Conservation (phyloP, 192 early-diverging fungal species). For the Coemansia aciculifera region DNA sequence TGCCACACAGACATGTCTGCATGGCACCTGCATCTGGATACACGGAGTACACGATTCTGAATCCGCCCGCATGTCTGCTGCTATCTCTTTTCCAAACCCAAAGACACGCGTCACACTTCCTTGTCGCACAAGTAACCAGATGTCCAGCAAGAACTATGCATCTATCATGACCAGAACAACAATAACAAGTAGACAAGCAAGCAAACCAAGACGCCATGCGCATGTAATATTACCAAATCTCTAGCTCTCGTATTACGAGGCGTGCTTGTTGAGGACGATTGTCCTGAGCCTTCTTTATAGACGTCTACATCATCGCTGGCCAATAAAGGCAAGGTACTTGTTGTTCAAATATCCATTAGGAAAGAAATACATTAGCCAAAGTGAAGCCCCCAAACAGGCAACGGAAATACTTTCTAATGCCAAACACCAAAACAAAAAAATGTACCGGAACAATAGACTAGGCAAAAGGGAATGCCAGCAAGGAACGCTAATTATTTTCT, state of each 20-base stretch:
- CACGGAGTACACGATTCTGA: not conserved
- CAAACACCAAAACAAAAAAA: slow-evolving; percentile 8
- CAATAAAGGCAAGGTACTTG: slow-evolving; percentile 2
- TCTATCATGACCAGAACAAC: not conserved
- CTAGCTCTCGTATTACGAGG: not conserved
- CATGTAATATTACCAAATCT: slow-evolving; percentile 7
- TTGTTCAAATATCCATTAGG: slow-evolving; percentile 8
- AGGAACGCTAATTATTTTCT: slow-evolving; percentile 6
- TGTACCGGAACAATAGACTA: slow-evolving; percentile 1
- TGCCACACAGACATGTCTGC: slow-evolving; percentile 3
- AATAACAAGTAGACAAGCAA: not conserved
- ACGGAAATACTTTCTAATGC: not conserved
- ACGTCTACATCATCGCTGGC: not conserved
- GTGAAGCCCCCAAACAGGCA: slow-evolving; percentile 2
- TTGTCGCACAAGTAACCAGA: not conserved
- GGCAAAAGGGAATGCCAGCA: not conserved
- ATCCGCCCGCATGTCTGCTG: not conserved
- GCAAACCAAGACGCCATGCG: not conserved
- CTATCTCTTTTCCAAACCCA: not conserved
- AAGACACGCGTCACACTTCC: not conserved
- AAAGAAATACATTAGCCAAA: not conserved
- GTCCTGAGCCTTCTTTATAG: not conserved
- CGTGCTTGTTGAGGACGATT: not conserved
- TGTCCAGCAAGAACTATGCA: not conserved
- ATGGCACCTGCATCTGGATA: slow-evolving; percentile 13